Conservation (phyloP, 139 green algal species). For the Coelastrella sp. region DNA sequence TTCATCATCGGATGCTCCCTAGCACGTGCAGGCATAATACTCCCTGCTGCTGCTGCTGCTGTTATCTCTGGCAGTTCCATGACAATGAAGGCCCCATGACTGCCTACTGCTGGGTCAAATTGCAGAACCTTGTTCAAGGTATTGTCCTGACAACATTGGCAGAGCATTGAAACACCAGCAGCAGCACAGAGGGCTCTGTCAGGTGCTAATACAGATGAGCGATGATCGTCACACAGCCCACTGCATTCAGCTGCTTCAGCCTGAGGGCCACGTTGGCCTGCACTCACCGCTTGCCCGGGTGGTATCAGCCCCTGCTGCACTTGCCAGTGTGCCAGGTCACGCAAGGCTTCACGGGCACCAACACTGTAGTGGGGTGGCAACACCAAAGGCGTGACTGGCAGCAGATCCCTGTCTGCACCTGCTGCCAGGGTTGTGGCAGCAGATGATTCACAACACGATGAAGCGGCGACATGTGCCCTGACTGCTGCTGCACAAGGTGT, state of each 20-base stretch:
- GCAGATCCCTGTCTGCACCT: background rate
- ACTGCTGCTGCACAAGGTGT: background rate
- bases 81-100: constrained; percentile 56
- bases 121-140: constrained; percentile 49
- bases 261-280: background rate
- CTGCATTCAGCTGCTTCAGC: background rate
- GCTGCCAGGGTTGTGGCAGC: background rate
- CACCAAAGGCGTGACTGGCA: background rate
- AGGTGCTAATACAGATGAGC: background rate
- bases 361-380: background rate
- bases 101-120: constrained; percentile 57
- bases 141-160: background rate
- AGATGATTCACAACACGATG: background rate
- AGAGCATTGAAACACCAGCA: background rate
- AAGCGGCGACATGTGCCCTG: background rate
- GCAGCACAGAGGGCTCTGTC: background rate
- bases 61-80: background rate
- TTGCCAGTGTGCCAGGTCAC: constrained; percentile 53
- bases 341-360: constrained; percentile 11
- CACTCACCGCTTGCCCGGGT: background rate
- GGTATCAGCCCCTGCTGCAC: constrained; percentile 43
- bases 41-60: constrained; percentile 24
- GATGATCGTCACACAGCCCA: background rate
- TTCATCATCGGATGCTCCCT: no score
- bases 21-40: background rate